Evolutionary conservation across 306 rosid species (phyloP), one percentile per base, ranked within the genome.

Genomic region (Rosa lucieae): DNA sequence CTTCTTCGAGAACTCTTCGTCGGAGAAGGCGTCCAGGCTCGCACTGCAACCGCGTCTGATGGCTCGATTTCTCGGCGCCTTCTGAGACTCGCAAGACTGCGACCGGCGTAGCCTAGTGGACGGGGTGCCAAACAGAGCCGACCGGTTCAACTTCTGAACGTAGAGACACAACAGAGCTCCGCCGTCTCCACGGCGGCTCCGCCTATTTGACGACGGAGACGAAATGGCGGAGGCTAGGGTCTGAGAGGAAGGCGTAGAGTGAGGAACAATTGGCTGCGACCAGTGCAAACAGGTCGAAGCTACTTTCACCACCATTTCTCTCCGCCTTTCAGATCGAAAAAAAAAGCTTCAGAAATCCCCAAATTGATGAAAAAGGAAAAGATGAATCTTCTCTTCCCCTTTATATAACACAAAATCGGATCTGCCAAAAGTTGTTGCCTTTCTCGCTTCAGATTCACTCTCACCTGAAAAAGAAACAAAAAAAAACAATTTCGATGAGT

Each of bases 1-100:
- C 70, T 87, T 88, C 89, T 86, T 90, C 0, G 89, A 87, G 82
- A 93, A 96, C 61, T 93, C 96, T 37, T 96, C 99, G 23, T 91
- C 97, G 2, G 98, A 90, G 68, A 89, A 91, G 0, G 89, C 83
- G 23, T 88, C 87, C 14, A 88, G 75, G 84, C 85, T 85, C 17
- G 94, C 96, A 71, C 92, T 89, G 86, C 87, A 90, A 12, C 88
- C 80, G 26, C 94, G 88, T 55, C 70, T 82, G 2, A 86, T 10
- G 3, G 83, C 75, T 20, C 84, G 83, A 14, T 11, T 10, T 15
- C 71, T 70, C 12, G 67, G 79, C 23, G 70, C 74, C n/a, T 83
- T 66, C 55, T 52, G 70, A 18, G 14, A 29, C 18, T 84, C 87
- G 47, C 70, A 77, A 8, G 95, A 89, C 52, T 84, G 82, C 52